Evolutionary conservation across 805 yeast genomes (phyloP), one percentile per base, ranked within the genome.

Genomic region (Ogataea salicorniae): DNA sequence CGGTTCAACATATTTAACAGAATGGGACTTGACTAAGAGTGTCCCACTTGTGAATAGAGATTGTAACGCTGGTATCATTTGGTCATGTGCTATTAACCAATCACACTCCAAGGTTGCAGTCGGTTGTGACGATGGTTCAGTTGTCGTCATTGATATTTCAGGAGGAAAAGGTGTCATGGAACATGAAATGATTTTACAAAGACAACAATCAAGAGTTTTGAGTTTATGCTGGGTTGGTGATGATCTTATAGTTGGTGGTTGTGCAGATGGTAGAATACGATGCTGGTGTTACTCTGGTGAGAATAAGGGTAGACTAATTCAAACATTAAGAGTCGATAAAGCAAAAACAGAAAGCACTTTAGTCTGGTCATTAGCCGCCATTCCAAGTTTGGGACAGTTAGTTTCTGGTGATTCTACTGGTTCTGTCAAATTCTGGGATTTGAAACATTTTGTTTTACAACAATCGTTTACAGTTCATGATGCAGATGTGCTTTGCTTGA

Each of bases 331-430:
- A 60, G 97, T 94, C 11, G 99, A 94, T 66, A 89, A 87, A 64
- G 78, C 92, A 20, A 83, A 84, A 60, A 79, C 79, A 34, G 97
- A 87, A 62, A 81, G 94, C 46, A 90, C 98, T 3, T 72, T 94
- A 51, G 94, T 94, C 7, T 94, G 99, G 99, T 75, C 89, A 34
- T 81, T 94, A 1, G 57, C 75, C 40, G 81, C 82, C 33, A 69
- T 91, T 49, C 81, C 84, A 5, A 63, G 71, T 38, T 76, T 77
- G 43, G 73, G 79, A 46, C 95, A 89, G 63, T 76, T 94, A 49
- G 95, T 88, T n/a, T 81, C 90, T 50, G 99, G 98, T 46, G 99
- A 94, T 69, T 90, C 97, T 6, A 92, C 97, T 1, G 99, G 99
- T 1, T 76, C 87, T 8, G 79, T 94, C 45, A 92, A 92, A 66